These are phyloP conservation scores for Sophora flavescens DNA, from an alignment of 306 rosid genomes.

Conservation along the genomic window DNA sequence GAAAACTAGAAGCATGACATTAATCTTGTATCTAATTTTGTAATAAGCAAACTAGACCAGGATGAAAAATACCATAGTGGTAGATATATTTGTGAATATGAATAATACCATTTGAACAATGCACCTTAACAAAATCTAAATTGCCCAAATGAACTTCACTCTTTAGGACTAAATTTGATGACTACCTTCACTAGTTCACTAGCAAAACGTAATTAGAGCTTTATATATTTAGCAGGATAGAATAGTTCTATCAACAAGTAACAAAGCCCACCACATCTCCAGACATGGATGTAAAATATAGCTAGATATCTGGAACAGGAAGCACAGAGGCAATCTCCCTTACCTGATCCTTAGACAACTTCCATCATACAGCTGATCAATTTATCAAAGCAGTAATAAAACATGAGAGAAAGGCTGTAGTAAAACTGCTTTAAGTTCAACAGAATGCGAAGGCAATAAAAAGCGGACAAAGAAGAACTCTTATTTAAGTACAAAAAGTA, in stretches of 20 bases:
- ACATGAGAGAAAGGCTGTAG: background rate
- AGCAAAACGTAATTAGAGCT: background rate
- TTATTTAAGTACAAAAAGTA: background rate
- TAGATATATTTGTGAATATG: slow-evolving; percentile 5
- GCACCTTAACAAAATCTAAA: background rate
- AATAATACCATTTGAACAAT: background rate
- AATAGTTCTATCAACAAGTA: too few relatives aligned
- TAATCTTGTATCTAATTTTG: background rate
- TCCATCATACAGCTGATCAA: slow-evolving; percentile 23
- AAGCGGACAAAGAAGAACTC: slow-evolving; percentile 4
- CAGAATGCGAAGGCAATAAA: slow-evolving; percentile 23
- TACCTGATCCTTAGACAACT: background rate
- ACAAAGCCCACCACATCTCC: slow-evolving; percentile 8
- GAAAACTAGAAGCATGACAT: background rate
- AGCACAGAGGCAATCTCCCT: background rate
- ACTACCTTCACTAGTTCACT: background rate
- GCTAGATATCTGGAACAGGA: background rate
- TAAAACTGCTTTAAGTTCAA: slow-evolving; percentile 11
- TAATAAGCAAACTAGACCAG: slow-evolving; percentile 13
- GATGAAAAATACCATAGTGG: slow-evolving; percentile 11
- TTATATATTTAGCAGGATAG: too few relatives aligned
- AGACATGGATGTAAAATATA: slow-evolving; percentile 17
- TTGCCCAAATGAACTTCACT: slow-evolving; percentile 29
- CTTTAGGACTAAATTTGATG: background rate
- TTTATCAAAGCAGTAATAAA: slow-evolving; percentile 33